Evolutionary conservation across 1,284 basidiomycete genomes (phyloP).

Genomic region (Ceratobasidium theobromae): DNA sequence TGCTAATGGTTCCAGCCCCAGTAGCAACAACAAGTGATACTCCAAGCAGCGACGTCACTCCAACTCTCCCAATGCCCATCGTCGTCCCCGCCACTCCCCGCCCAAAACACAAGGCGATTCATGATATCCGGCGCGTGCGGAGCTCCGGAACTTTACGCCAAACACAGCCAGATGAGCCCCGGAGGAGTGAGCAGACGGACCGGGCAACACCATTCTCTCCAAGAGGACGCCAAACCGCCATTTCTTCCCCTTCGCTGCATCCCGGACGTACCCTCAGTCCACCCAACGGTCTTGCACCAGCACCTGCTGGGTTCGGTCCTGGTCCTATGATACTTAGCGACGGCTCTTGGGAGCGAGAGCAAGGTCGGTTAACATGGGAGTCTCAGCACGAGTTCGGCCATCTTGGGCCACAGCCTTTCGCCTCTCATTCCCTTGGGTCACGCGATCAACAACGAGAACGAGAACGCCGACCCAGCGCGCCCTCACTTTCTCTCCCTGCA

Average conservation of each 20-base stretch:
- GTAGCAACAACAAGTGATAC: too few species aligned
- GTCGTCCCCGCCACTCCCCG: slow-evolving; percentile 14
- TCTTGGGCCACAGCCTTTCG: neutral
- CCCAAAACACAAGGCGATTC: neutral
- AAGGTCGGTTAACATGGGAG: slow-evolving; percentile 22
- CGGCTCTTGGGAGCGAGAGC: slow-evolving; percentile 17
- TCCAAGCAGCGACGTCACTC: slow-evolving; percentile 5
- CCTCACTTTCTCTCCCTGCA: neutral
- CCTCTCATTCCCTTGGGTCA: slow-evolving; percentile 22
- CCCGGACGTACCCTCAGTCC: neutral
- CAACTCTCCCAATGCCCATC: slow-evolving; percentile 2
- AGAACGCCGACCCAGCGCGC: slow-evolving; percentile 24
- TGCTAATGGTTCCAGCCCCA: too few species aligned
- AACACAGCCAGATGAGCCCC: neutral
- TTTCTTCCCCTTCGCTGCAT: slow-evolving; percentile 23
- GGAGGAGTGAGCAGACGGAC: slow-evolving; percentile 9
- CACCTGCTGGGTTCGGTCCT: too few species aligned
- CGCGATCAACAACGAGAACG: slow-evolving; percentile 19
- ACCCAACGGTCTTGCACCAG: neutral
- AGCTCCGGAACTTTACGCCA: slow-evolving; percentile 16
- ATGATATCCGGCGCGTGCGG: slow-evolving; percentile 14
- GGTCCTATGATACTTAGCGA: neutral
- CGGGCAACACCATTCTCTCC: neutral
- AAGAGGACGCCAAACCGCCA: slow-evolving; percentile 9
- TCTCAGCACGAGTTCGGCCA: slow-evolving; percentile 18